These are phyloP conservation scores for Pythium dissimile DNA, from an alignment of 352 stramenopile species.

Conservation along the genomic window DNA sequence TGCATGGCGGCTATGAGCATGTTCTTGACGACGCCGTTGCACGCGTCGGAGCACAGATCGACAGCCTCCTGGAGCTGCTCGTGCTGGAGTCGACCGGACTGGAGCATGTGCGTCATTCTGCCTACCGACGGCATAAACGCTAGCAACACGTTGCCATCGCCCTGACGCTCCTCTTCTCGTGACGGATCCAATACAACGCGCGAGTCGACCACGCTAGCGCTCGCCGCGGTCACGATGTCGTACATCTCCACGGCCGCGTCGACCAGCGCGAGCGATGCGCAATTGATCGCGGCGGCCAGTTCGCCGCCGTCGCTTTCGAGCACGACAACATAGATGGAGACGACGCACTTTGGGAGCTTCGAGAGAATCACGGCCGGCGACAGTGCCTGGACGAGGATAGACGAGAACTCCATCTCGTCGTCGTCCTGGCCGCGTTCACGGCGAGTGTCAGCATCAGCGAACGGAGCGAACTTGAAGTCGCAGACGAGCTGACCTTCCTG, in stretches of 20 bases:
- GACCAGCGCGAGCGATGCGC: slow-evolving; percentile 82
- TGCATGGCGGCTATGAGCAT: slow-evolving; percentile 60
- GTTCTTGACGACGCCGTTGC: slow-evolving; percentile 46
- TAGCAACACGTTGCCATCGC: slow-evolving; percentile 64
- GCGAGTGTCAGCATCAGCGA: slow-evolving; percentile 56
- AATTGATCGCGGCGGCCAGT: slow-evolving; percentile 79
- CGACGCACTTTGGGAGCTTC: slow-evolving; percentile 87
- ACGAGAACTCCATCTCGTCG: slow-evolving; percentile 80
- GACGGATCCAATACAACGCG: slow-evolving; percentile 73
- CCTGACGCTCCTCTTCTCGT: slow-evolving; percentile 54
- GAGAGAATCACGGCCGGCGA: slow-evolving; percentile 80
- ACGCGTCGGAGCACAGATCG: slow-evolving; percentile 87
- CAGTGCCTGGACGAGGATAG: slow-evolving; percentile 71
- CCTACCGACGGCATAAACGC: slow-evolving; percentile 85
- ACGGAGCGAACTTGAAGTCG: slow-evolving; percentile 87
- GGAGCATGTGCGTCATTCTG: slow-evolving; percentile 85
- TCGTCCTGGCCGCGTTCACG: slow-evolving; percentile 71
- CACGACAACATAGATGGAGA: slow-evolving; percentile 88
- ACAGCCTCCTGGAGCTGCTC: slow-evolving; percentile 76
- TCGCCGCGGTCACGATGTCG: slow-evolving; percentile 83
- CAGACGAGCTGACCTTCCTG: slow-evolving; percentile 85
- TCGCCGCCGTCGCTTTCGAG: slow-evolving; percentile 84
- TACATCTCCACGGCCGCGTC: slow-evolving; percentile 91
- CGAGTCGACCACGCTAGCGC: slow-evolving; percentile 49
- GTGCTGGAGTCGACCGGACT: slow-evolving; percentile 78